Base-by-base conservation (phyloP, 2,329 filamentous ascomycete genomes). In the Trichoderma oligosporum region DNA sequence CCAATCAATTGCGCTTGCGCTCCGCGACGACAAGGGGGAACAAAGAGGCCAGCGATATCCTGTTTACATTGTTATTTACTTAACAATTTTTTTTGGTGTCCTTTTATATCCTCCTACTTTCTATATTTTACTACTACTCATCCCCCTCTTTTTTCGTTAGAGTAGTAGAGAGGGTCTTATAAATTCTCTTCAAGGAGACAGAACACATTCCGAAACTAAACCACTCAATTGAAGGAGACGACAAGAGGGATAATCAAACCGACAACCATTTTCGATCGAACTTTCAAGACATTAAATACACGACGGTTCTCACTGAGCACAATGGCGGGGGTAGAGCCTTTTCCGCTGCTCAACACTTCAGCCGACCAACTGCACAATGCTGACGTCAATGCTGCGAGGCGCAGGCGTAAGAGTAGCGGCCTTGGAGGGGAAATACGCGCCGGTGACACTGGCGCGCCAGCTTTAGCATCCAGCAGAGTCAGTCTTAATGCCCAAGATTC, bases 321-420 rank as follows among this genome's bases (percentile, higher is more conserved):
- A 46, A 80, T 80, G 77, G 70, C 77, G 38, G 70, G 67, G 57
- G 68, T 75, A 60, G 81, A 84, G 68, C 81, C 81, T 18, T 84
- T 84, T 60, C 81, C 81, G 56, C 71, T 78, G 36, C 74, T 84
- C 63, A 80, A 76, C 68, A 74, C 76, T 48, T 73, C 78, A 49
- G 75, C 75, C 61, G 77, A 82, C 61, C 77, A 80, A 65, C 68
- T 78, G 62, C 74, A 75, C 65, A 72, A 73, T 42, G 66, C 71
- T 59, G 69, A 73, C 59, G 68, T 66, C 62, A 71, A 68, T 58
- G 65, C 66, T 46, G 66, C 73, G 44, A 77, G 78, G 62, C 76
- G 79, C 57, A 75, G 79, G 62, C 77, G 81, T 61, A 82, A 82
- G 74, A 82, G 80, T 60, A 83, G 80, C 69, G 76, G 74, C 31